Evolutionary conservation across 805 yeast genomes (phyloP).

Genomic region (Kazachstania taianensis): DNA sequence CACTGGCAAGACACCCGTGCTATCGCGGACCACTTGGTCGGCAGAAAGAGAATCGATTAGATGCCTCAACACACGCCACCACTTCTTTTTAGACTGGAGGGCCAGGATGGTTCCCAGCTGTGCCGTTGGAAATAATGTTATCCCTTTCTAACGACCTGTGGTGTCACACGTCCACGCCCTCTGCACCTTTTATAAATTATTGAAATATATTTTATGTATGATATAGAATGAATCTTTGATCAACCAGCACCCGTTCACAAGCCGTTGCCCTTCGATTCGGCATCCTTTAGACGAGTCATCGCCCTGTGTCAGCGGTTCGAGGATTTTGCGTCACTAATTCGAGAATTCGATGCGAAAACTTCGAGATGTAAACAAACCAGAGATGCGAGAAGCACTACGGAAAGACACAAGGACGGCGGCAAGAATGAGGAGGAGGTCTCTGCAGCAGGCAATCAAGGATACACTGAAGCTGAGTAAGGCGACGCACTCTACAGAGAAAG

Average conservation of each 20-base stretch:
- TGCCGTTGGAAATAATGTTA: conserved; percentile 1
- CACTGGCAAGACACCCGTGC: conserved; percentile 74
- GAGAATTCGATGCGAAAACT: too few species aligned
- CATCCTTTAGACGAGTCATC: too few species aligned
- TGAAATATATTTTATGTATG: conserved; percentile 5
- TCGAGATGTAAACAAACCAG: not conserved
- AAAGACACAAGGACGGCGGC: not conserved
- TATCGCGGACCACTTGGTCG: conserved; percentile 77
- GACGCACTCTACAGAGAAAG: not conserved
- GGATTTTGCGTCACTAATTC: too few species aligned
- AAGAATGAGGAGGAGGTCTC: conserved; percentile 1
- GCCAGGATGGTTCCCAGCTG: too few species aligned
- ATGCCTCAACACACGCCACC: not conserved
- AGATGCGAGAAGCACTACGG: not conserved
- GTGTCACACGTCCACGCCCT: too few species aligned
- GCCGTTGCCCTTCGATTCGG: too few species aligned
- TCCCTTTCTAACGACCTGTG: not conserved
- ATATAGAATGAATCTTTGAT: conserved; percentile 5
- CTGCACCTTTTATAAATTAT: conserved; percentile 1
- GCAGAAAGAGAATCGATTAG: conserved; percentile 39
- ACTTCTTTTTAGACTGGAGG: not conserved
- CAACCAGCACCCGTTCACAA: too few species aligned
- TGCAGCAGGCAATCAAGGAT: not conserved
- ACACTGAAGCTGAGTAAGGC: not conserved
- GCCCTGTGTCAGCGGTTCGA: too few species aligned